Evolutionary conservation across 345 rosid species (phyloP).

Genomic region (Boechera divaricarpa): DNA sequence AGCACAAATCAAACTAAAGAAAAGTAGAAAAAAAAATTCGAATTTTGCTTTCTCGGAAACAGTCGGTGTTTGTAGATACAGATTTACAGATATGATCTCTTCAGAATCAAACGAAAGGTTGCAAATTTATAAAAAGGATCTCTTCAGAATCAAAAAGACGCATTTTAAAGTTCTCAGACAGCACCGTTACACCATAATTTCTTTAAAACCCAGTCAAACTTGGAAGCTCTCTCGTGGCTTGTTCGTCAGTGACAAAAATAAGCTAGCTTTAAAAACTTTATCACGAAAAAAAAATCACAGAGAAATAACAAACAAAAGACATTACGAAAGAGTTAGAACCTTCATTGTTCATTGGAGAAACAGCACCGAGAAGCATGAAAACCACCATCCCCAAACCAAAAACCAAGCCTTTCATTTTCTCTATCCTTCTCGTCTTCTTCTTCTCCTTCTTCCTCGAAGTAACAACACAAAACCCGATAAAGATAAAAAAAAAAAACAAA

Average conservation of each 20-base stretch:
- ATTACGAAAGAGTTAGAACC: constrained; percentile 43
- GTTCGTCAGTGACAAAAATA: neutral
- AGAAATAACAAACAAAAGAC: neutral
- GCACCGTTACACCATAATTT: constrained; percentile 9
- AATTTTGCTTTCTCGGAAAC: neutral
- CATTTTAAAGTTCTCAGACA: neutral
- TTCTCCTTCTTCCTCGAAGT: neutral
- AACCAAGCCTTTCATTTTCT: constrained; percentile 27
- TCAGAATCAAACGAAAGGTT: neutral
- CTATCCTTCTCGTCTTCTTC: neutral
- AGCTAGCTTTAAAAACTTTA: neutral
- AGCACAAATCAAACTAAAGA: neutral
- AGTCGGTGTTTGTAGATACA: neutral
- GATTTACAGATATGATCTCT: neutral
- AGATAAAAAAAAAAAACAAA: neutral
- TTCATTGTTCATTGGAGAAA: constrained; percentile 61
- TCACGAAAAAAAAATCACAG: neutral
- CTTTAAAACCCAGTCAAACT: neutral
- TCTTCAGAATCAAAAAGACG: neutral
- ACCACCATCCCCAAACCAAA: constrained; percentile 34
- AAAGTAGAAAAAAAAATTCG: no score
- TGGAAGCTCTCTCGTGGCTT: neutral
- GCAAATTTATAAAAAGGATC: neutral
- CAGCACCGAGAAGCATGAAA: constrained; percentile 47
- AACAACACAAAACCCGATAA: constrained; percentile 1